Base-by-base conservation (phyloP, 441 rosid species). In the Cnidoscolus chayamansa region DNA sequence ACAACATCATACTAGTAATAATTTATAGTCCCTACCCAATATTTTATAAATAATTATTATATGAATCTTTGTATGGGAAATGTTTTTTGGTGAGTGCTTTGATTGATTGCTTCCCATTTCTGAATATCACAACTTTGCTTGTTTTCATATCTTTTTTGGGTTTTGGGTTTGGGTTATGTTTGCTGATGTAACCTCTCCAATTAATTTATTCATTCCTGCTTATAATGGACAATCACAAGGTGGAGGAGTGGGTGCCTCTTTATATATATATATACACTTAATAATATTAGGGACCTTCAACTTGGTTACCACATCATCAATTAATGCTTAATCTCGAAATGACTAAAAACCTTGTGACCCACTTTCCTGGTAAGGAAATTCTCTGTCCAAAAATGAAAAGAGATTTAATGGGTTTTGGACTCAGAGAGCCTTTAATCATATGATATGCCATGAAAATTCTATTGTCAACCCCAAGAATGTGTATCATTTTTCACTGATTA, bases 1-100 rank as follows among this genome's bases (percentile, higher is more conserved):
- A 64, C 66, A 74, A 59, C 77, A 85, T 85, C 79, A 85, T 81
- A 80, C 80, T 64, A 48, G 80, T 72, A 78, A 78, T 78, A 72
- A 74, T 83, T 72, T 55, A 17, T 37, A 13, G 65, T 32, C 75
- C 71, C 78, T 58, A 63, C 72, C 10, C 19, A 54, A n/a, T 3
- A 12, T 2, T 66, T 73, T 25, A 25, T 25, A 25, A 25, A 25
- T 25, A 25, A 25, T 25, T 25, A 25, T 25, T 25, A 25, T 25
- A 25, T 25, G 25, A 25, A 25, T 25, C 25, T 25, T 40, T 40
- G 7, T 16, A 32, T 49, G 71, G 72, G 51, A 59, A 65, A 45
- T 3, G 25, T 25, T 25, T 10, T n/a, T 32, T 16, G 9, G 15
- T 63, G 58, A 74, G 77, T 65, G 65, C 55, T 72, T 59, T 37